Conservation (phyloP, 768 basidiomycete species). For the Boletus huronensis region DNA sequence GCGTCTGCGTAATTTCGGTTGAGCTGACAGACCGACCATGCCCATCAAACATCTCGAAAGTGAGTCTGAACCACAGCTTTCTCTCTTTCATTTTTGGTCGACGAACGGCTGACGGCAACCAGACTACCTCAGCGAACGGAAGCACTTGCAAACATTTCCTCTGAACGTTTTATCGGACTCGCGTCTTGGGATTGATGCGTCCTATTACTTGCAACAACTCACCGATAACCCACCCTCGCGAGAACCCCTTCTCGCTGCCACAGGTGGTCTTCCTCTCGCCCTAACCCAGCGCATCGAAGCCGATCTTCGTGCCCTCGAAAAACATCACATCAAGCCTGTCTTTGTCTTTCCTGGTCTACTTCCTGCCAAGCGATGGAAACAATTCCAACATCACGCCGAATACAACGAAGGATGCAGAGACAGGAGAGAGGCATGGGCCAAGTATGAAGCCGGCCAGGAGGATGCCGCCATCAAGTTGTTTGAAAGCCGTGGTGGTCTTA, state of each 20-base stretch:
- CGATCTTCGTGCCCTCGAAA: slow-evolving; percentile 88
- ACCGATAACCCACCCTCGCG: slow-evolving; percentile 72
- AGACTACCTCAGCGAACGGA: slow-evolving; percentile 87
- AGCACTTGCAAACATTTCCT: slow-evolving; percentile 79
- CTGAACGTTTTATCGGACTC: slow-evolving; percentile 83
- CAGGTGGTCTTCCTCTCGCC: slow-evolving; percentile 90
- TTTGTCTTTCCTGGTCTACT: slow-evolving; percentile 93
- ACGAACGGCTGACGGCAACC: background rate
- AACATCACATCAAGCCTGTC: slow-evolving; percentile 93
- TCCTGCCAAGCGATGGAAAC: slow-evolving; percentile 70
- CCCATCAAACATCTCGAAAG: slow-evolving; percentile 83
- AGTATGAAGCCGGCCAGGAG: slow-evolving; percentile 90
- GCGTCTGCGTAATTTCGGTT: background rate
- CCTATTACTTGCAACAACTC: slow-evolving; percentile 79
- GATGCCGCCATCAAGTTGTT: slow-evolving; percentile 85
- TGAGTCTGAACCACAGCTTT: slow-evolving; percentile 33
- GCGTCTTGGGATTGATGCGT: slow-evolving; percentile 95
- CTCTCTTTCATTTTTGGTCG: background rate
- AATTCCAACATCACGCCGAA: slow-evolving; percentile 47
- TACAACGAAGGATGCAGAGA: slow-evolving; percentile 69
- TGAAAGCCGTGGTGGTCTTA: slow-evolving; percentile 65
- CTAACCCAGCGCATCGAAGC: slow-evolving; percentile 85
- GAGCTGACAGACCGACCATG: slow-evolving; percentile 42
- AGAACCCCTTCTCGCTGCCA: slow-evolving; percentile 91
- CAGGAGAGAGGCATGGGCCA: slow-evolving; percentile 83